Evolutionary conservation across 2,329 filamentous ascomycete genomes (phyloP).

Genomic region (Aureobasidium sp.): DNA sequence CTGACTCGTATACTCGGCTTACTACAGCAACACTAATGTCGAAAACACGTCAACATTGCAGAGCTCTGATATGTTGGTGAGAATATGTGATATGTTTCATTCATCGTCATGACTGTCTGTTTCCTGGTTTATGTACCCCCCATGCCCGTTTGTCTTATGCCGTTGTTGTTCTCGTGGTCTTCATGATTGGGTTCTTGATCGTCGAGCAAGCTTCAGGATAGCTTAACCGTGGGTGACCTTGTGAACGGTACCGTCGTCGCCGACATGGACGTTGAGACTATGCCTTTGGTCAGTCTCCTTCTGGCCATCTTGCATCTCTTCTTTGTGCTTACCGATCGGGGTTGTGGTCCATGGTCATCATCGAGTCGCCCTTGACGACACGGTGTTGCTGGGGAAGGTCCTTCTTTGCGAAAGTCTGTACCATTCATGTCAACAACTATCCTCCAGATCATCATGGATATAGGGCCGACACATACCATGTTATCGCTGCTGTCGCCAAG

Average conservation of each 20-base stretch:
- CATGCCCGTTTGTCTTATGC: background rate
- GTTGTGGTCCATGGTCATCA: conserved; percentile 41
- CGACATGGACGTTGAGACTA: conserved; percentile 42
- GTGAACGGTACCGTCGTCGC: conserved; percentile 40
- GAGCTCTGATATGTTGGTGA: background rate
- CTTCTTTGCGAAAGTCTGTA: conserved; percentile 42
- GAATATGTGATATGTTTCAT: background rate
- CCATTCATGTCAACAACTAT: background rate
- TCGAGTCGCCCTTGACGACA: conserved; percentile 37
- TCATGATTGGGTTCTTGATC: background rate
- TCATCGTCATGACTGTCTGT: background rate
- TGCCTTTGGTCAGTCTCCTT: background rate
- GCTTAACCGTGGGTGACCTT: conserved; percentile 39
- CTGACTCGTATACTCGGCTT: background rate
- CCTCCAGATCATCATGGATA: background rate
- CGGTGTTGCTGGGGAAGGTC: conserved; percentile 42
- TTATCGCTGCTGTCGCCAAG: conserved; percentile 39
- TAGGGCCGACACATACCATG: conserved; percentile 28
- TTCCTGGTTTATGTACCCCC: background rate
- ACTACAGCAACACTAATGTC: background rate
- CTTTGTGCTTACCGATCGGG: conserved; percentile 32
- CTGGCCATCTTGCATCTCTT: background rate
- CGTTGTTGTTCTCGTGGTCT: background rate
- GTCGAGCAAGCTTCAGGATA: background rate
- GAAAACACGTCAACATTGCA: background rate